These are phyloP conservation scores for Mimosa bimucronata DNA, from an alignment of 306 rosid genomes.

Conservation along the genomic window DNA sequence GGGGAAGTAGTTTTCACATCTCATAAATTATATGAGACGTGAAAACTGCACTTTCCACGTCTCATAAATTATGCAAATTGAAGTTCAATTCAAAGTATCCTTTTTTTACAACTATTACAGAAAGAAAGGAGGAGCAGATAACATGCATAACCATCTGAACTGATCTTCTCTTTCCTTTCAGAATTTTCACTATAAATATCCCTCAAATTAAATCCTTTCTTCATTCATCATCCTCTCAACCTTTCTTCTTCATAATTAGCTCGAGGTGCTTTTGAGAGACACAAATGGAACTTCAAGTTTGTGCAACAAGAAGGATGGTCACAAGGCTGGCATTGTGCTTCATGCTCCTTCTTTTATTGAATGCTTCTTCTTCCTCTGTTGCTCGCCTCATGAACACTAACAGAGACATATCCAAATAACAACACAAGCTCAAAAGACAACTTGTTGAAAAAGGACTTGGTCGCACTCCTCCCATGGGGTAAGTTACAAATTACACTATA, in stretches of 20 bases:
- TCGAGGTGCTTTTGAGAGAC: background rate
- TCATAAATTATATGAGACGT: too few species aligned
- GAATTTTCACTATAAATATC: background rate
- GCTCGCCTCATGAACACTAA: background rate
- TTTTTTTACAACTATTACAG: background rate
- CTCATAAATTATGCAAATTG: too few species aligned
- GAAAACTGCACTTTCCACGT: too few species aligned
- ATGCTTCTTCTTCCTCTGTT: background rate
- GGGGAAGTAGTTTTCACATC: too few species aligned
- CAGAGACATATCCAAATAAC: background rate
- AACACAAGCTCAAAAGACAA: background rate
- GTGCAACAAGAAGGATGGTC: too few species aligned
- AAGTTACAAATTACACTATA: too few species aligned
- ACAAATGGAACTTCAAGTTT: background rate
- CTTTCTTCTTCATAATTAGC: background rate
- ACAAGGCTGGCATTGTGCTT: background rate
- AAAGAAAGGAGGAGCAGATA: background rate
- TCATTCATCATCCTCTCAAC: background rate
- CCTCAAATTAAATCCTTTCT: background rate
- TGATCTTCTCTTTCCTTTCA: background rate
- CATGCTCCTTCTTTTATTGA: background rate
- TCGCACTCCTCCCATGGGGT: slow-evolving; percentile 11
- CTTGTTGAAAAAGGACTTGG: slow-evolving; percentile 4
- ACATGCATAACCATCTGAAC: background rate
- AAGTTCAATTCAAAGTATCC: background rate